Percentiles rank a stretch among this genome's conserved stretches.
phyloP scores from a whole-genome alignment of 495 filamentous ascomycete genomes.

The Trichodelitschia bisporula region DNA sequence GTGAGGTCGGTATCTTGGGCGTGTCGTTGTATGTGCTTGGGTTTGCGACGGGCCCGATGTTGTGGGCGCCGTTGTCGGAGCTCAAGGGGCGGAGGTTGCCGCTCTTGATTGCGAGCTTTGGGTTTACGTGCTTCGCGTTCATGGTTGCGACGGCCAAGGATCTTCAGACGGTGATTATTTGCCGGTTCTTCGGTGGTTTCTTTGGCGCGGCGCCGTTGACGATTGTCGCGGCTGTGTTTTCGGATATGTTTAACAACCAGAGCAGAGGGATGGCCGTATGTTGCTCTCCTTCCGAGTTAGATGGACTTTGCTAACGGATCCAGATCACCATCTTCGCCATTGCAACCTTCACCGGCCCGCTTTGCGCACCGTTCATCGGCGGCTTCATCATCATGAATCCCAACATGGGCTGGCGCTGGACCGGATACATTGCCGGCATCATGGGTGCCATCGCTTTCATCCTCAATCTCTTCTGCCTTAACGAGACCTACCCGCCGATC shows the following conservation, averaged over 20 bases:
- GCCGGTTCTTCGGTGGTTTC: slow-evolving; percentile 60
- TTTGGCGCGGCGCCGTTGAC: slow-evolving; percentile 55
- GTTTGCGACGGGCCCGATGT: slow-evolving; percentile 36
- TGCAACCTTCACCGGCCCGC: slow-evolving; percentile 61
- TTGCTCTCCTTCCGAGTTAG: neutral
- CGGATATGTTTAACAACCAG: slow-evolving; percentile 66
- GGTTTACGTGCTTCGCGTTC: slow-evolving; percentile 53
- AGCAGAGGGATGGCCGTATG: slow-evolving; percentile 45
- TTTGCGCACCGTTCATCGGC: slow-evolving; percentile 62
- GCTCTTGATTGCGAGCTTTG: slow-evolving; percentile 47
- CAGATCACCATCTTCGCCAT: slow-evolving; percentile 54
- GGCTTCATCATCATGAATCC: slow-evolving; percentile 50
- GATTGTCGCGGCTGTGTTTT: slow-evolving; percentile 69
- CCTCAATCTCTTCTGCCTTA: slow-evolving; percentile 45
- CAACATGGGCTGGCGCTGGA: slow-evolving; percentile 73
- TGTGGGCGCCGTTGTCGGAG: slow-evolving; percentile 50
- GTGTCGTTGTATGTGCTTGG: slow-evolving; percentile 46
- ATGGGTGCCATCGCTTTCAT: slow-evolving; percentile 54
- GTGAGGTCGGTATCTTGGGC: slow-evolving; percentile 38
- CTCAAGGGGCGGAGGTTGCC: slow-evolving; percentile 51
- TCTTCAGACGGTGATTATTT: slow-evolving; percentile 58
- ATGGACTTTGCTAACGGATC: neutral
- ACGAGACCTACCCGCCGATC: slow-evolving; percentile 66
- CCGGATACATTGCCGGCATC: slow-evolving; percentile 43
- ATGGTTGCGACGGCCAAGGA: slow-evolving; percentile 52